phyloP scores from a whole-genome alignment of 2,329 filamentous ascomycete genomes.

The Polytolypa hystricis region DNA sequence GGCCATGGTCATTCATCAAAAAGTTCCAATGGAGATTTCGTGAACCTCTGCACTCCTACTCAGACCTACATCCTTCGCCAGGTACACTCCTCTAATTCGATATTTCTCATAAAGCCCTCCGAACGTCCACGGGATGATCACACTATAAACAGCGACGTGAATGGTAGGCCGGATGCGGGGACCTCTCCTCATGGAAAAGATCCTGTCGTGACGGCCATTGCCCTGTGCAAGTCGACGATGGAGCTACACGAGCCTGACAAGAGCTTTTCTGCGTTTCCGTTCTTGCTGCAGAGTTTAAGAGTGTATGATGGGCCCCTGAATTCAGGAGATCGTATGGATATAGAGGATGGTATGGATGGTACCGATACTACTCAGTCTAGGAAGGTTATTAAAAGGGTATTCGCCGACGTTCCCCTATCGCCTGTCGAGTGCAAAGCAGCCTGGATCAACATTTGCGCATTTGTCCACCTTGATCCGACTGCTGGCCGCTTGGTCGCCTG shows the following conservation, averaged over 20 bases:
- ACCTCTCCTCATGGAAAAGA: background rate
- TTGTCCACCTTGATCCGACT: slow-evolving; percentile 30
- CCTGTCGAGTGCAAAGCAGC: slow-evolving; percentile 38
- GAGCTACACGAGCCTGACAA: slow-evolving; percentile 32
- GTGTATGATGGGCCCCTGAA: slow-evolving; percentile 18
- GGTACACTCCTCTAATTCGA: slow-evolving; percentile 54
- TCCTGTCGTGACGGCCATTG: slow-evolving; percentile 29
- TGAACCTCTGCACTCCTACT: slow-evolving; percentile 48
- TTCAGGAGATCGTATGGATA: slow-evolving; percentile 8
- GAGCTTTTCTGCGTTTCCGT: slow-evolving; percentile 19
- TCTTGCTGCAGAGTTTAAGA: slow-evolving; percentile 20
- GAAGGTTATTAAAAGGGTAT: slow-evolving; percentile 29
- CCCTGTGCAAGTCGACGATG: slow-evolving; percentile 36
- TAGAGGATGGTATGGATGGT: slow-evolving; percentile 10
- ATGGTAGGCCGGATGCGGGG: no score
- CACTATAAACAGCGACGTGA: no score
- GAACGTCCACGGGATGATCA: slow-evolving; percentile 14
- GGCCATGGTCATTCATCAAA: background rate
- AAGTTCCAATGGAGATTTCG: slow-evolving; percentile 24
- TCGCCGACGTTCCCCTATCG: slow-evolving; percentile 43
- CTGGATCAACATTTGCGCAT: slow-evolving; percentile 44
- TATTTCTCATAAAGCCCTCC: slow-evolving; percentile 42
- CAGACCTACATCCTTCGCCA: slow-evolving; percentile 51
- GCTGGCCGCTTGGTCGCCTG: slow-evolving; percentile 15
- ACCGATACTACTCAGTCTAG: slow-evolving; percentile 15